Evolutionary conservation across 2,329 filamentous ascomycete genomes (phyloP).

Genomic region (Aspergillus sp.): DNA sequence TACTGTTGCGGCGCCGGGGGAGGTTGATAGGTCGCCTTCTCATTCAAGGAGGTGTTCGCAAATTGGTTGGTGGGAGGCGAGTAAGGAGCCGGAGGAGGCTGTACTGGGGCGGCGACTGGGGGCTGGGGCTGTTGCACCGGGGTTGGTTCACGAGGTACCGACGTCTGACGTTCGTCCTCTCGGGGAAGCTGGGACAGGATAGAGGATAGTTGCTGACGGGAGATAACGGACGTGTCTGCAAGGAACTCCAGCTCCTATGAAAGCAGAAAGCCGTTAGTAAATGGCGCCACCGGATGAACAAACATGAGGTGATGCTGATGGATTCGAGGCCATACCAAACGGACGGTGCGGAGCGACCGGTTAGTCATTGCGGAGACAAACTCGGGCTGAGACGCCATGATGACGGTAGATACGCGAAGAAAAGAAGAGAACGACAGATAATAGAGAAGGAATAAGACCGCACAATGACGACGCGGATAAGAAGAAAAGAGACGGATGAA

Average conservation of each 20-base stretch:
- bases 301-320: not conserved
- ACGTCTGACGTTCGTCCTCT: constrained; percentile 24
- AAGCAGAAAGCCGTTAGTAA: constrained; percentile 3
- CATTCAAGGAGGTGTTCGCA: constrained; percentile 38
- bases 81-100: constrained; percentile 34
- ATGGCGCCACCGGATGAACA: not conserved
- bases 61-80: constrained; percentile 40
- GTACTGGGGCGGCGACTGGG: constrained; percentile 20
- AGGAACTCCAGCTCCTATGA: constrained; percentile 84
- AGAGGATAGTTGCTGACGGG: constrained; percentile 69
- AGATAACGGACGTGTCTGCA: constrained; percentile 77
- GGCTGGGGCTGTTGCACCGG: constrained; percentile 26
- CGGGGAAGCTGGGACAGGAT: constrained; percentile 73
- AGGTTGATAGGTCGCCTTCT: constrained; percentile 38
- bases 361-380: constrained; percentile 64
- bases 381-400: constrained; percentile 35
- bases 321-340: constrained; percentile 60
- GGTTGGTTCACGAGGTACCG: constrained; percentile 18
- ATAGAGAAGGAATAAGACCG: not conserved
- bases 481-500: not conserved
- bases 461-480: not conserved
- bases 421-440: not conserved
- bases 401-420: constrained; percentile 5
- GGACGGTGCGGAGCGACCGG: constrained; percentile 82
- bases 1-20: constrained; percentile 37